Evolutionary conservation across 2,329 filamentous ascomycete genomes (phyloP), one percentile per base, ranked within the genome.

Genomic region (Epichloe glyceriae): DNA sequence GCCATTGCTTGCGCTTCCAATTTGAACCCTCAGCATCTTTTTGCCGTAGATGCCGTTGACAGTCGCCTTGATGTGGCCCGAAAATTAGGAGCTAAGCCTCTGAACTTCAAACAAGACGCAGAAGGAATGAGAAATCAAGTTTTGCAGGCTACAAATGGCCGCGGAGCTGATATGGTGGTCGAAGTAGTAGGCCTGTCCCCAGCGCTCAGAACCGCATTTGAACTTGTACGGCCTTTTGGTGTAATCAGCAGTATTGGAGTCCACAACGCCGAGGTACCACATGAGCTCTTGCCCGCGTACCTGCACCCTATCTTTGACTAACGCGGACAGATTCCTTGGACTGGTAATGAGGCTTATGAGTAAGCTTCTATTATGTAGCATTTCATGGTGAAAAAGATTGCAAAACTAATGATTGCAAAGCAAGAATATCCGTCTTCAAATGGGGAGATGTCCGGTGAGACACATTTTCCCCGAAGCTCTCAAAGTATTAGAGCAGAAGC

Each of bases 161-260:
- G 90, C 39, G 90, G 90, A 6, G 89, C 89, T 14, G 90, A 96
- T 67, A 81, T 87, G 17, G 82, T 93, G 2, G 82, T 95, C 57
- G 86, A 90, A 65, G 83, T 87, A 6, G 86, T 89, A 26, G 85
- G 85, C 0, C 68, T 83, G 53, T 82, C 79, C 50, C 76, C 81
- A 38, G 86, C 85, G 2, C 66, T 89, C 61, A 78, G 74, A 60
- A 86, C 82, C 37, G 85, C 79, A 0, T 88, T 82, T 64, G 83
- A 88, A 34, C 64, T 88, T 17, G 64, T 89, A 51, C 74, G 86
- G 49, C 83, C 85, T 1, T 89, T 82, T 70, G 85, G 85, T 5
- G 77, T 76, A 40, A 85, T 89, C 56, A 83, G 80, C 58, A 87
- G 82, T 60, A 85, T 88, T 52, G 85, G 85, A 4, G 85, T 88